A percentile compares a stretch with the other conserved stretches of the same genome.
phyloP scores from a whole-genome alignment of 768 basidiomycete species.

The Mycena albidolilacea region DNA sequence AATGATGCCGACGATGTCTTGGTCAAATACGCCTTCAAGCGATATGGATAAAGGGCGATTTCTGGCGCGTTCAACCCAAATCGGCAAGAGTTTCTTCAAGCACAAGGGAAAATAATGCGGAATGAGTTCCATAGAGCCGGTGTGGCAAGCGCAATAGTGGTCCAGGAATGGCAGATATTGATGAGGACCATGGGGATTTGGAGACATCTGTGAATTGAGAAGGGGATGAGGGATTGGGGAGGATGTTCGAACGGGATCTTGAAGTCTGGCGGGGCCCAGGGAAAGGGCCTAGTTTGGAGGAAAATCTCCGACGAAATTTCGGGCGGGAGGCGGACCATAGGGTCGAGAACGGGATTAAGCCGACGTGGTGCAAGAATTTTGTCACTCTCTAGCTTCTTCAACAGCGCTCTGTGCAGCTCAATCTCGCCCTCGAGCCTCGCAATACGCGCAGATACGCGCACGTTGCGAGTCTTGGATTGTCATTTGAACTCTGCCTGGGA shows the following conservation, averaged over 20 bases:
- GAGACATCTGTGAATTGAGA: background rate
- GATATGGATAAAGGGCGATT: background rate
- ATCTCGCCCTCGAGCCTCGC: background rate
- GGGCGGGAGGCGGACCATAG: background rate
- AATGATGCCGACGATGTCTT: background rate
- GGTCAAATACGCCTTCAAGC: background rate
- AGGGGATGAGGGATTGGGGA: background rate
- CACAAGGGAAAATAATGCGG: background rate
- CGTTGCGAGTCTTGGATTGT: no score
- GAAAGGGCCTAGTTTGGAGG: background rate
- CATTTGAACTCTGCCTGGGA: no score
- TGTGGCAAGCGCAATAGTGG: background rate
- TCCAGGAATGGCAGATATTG: background rate
- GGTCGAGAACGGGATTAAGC: background rate
- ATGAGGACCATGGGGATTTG: background rate
- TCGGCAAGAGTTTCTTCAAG: background rate
- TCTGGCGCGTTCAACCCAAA: background rate
- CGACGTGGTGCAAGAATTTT: background rate
- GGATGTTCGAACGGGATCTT: no score
- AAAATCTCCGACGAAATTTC: conserved; percentile 7
- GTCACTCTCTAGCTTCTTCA: background rate
- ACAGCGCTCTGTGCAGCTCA: background rate
- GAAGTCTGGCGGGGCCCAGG: no score
- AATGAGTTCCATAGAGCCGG: background rate
- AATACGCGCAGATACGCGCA: no score